A percentile compares a stretch with the other conserved stretches of the same genome.
Evolutionary conservation across 106 monocot species (phyloP).

Genomic region (Platanthera guangdongensis): DNA sequence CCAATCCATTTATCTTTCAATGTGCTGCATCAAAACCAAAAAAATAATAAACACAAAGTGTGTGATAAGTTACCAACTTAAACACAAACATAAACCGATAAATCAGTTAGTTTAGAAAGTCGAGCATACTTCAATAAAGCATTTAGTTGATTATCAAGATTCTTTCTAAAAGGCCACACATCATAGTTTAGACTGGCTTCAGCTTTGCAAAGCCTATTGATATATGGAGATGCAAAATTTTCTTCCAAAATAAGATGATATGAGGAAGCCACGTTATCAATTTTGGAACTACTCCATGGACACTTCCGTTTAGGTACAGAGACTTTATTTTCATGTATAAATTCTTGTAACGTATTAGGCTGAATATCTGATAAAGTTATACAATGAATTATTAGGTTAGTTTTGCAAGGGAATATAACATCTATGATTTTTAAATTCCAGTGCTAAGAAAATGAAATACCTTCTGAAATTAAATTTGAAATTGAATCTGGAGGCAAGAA

Average conservation of each 20-base stretch:
- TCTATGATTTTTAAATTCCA: not conserved
- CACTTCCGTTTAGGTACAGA: constrained; percentile 44
- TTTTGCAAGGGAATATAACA: not conserved
- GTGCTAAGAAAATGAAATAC: constrained; percentile 15
- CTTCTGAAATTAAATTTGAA: constrained; percentile 24
- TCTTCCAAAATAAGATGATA: too few relatives aligned
- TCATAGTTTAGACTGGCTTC: too few relatives aligned
- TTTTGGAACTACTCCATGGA: constrained; percentile 55
- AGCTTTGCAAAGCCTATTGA: too few relatives aligned
- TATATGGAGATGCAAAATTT: too few relatives aligned
- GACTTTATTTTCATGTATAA: not conserved
- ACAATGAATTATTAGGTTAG: not conserved
- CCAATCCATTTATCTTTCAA: constrained; percentile 88
- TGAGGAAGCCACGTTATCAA: constrained; percentile 64
- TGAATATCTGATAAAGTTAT: constrained; percentile 26
- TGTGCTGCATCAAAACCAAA: constrained; percentile 34
- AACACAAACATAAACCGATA: not conserved
- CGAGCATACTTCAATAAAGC: too few relatives aligned
- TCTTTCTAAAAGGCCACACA: too few relatives aligned
- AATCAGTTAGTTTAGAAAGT: not conserved
- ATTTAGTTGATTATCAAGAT: too few relatives aligned
- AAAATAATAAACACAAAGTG: not conserved
- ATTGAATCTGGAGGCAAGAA: constrained; percentile 50
- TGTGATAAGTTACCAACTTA: not conserved
- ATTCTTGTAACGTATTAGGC: constrained; percentile 1